Base-by-base conservation (phyloP, 495 filamentous ascomycete species). In the Pseudevernia furfuracea region DNA sequence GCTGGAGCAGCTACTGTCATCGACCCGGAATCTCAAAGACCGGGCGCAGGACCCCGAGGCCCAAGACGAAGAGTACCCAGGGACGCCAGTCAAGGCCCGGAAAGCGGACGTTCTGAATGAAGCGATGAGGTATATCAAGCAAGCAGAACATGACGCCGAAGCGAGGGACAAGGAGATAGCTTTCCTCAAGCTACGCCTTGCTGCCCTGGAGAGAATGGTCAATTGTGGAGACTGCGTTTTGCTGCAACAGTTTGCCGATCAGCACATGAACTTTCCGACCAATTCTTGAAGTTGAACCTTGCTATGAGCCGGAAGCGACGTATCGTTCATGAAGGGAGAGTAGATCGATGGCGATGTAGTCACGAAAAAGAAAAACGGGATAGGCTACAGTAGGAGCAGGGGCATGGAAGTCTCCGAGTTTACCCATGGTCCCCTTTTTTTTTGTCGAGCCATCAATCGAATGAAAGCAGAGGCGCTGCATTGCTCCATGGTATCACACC, bases 1-100 rank as follows among this genome's bases (percentile, higher is more conserved):
- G 56, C 78, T 97, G 38, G 60, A 62, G 34, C 60, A 56, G 28
- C 15, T 30, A 34, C 46, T 62, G 12, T 52, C 49, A 14, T 14
- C 37, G 11, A 55, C 36, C 2, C 60, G 46, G 30, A 12, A 55
- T 34, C 59, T 17, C 25, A 37, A 12, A 17, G 37, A 23, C 19
- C 34, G n/a, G 14, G 5, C 55, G 7, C 17, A 39, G 25, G 28
- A 46, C 19, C 39, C 46, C 4, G 38, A 48, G 8, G 34, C 32
- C 37, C 38, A 37, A 37, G 36, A 43, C 34, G 28, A 49, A 36
- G 36, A 37, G 21, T 4, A 37, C 10, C 6, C 36, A 23, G 60
- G 37, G 14, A 28, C 28, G 10, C 34, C 60, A 17, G 32, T 36
- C 37, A 62, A 62, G 46, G 6, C 60, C 0, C 46, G 60, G 19